Base-by-base conservation (phyloP, 805 yeast species). In the Metschnikowia koreensis region DNA sequence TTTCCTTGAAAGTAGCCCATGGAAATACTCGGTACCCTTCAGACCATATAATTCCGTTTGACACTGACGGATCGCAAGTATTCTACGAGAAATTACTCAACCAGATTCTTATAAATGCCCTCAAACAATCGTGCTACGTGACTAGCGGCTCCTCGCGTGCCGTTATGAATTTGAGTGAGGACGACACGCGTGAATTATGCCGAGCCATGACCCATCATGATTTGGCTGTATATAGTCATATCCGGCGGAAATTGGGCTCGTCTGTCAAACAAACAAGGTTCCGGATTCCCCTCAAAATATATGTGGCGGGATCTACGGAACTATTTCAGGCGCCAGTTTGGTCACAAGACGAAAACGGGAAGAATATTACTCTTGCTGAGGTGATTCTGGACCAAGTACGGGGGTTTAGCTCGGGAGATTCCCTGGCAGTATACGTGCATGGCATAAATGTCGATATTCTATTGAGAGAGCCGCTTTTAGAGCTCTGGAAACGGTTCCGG, bases 121-220 rank as follows among this genome's bases (percentile, higher is more conserved):
- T 90, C 64, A 93, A 94, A 61, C 97, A 93, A 62, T 80, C 90
- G 5, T 83, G 90, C 60, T 89, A 77, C 61, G 81, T 90, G 0
- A 66, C 87, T 37, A 82, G 85, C 57, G 96, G 96, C 0, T 79
- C 82, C n/a, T 78, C 96, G 6, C 89, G 87, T 54, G 78, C 83
- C 1, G 81, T 93, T n/a, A 87, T 93, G 96, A 76, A 76, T 27
- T 69, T 93, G 49, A 81, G 94, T 6, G 83, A 81, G 54, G 75
- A 74, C 0, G 84, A 86, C 47, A 79, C 93, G 0, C 67, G 72
- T 26, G 62, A 63, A 1, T 71, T 90, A 44, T 87, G 92, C 87
- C 58, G 71, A 1, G 67, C 86, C 9, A 74, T 84, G 5, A 53
- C 59, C 33, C 31, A 46, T 3, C 77, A 72, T 58, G 75, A 70